These are phyloP conservation scores for Xylaria sp. DNA, from an alignment of 2,329 filamentous ascomycete species.

Conservation along the genomic window DNA sequence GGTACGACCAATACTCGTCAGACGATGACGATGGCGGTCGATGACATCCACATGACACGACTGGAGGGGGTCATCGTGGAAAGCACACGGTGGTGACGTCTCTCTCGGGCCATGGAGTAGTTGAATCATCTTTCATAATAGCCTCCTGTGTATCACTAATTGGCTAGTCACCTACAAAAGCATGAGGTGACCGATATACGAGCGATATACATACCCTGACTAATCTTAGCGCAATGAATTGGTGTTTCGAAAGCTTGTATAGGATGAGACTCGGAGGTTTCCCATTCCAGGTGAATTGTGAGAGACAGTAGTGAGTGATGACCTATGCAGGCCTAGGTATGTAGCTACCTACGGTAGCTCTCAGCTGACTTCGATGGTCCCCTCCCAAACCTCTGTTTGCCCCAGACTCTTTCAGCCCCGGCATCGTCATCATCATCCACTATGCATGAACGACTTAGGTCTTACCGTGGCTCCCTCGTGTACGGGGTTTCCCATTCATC, in stretches of 20 bases:
- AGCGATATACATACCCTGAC: neutral
- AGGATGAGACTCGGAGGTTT: neutral
- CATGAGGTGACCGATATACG: neutral
- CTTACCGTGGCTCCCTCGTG: neutral
- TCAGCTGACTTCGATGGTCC: constrained; percentile 19
- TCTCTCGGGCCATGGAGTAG: neutral
- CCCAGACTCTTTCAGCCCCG: constrained; percentile 16
- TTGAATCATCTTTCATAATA: neutral
- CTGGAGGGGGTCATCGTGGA: neutral
- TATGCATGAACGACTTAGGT: constrained; percentile 8
- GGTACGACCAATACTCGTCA: neutral
- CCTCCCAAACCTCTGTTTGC: neutral
- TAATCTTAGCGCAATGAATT: neutral
- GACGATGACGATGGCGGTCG: constrained; percentile 2
- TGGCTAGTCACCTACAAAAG: neutral
- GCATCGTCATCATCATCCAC: neutral
- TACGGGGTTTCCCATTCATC: neutral
- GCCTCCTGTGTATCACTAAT: neutral
- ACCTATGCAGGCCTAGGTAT: neutral
- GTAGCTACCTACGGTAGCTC: neutral
- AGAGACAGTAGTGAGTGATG: constrained; percentile 9
- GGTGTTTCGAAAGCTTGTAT: neutral
- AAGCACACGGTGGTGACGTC: neutral
- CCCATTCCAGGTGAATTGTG: neutral
- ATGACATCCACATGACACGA: neutral